Conservation (phyloP, 2,329 filamentous ascomycete species). For the Cordyceps cicadae region DNA sequence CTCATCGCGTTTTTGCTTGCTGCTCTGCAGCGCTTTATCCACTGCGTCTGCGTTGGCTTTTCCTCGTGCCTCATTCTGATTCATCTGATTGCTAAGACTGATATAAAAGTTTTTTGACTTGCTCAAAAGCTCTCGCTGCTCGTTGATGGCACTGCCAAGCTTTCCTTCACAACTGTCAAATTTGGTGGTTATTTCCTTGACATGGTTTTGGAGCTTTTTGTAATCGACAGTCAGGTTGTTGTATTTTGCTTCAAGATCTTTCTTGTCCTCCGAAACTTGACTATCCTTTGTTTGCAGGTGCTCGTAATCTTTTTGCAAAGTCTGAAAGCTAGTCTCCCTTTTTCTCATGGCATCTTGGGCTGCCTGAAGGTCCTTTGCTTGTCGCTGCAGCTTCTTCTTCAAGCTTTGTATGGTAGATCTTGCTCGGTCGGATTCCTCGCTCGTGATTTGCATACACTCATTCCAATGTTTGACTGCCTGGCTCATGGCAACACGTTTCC, state of each 20-base stretch:
- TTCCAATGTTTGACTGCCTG: constrained; percentile 17
- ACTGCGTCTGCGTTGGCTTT: not conserved
- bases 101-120: constrained; percentile 6
- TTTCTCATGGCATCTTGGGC: constrained; percentile 14
- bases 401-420: constrained; percentile 11
- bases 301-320: not conserved
- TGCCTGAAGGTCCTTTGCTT: constrained; percentile 16
- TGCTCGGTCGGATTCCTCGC: constrained; percentile 4
- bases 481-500: constrained; percentile 8
- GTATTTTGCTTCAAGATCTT: constrained; percentile 6
- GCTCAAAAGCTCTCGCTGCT: constrained; percentile 12
- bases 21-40: not conserved
- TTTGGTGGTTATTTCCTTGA: not conserved
- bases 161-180: not conserved
- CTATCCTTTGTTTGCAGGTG: not conserved
- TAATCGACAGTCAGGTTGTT: constrained; percentile 7
- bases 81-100: not conserved
- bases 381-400: not conserved
- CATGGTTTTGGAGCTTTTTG: not conserved
- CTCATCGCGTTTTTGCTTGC: constrained; percentile 4
- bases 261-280: not conserved
- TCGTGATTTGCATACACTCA: constrained; percentile 8
- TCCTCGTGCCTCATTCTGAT: not conserved
- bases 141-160: not conserved
- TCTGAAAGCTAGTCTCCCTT: not conserved